Base-by-base conservation (phyloP, 1,139 yeast species). In the Casaregolazyma suthepensis region DNA sequence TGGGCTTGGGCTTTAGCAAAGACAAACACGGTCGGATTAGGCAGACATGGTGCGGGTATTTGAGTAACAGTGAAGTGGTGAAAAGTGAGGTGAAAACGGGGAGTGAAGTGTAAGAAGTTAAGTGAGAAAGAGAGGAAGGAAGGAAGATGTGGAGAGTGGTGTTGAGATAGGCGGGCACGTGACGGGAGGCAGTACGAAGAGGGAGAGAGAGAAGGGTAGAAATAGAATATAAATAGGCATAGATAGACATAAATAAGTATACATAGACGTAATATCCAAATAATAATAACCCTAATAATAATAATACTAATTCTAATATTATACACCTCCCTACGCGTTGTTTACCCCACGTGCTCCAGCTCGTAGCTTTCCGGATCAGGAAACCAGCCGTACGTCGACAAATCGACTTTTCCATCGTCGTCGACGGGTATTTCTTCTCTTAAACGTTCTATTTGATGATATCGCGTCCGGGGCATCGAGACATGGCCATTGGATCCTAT, bases 381-480 rank as follows among this genome's bases (percentile, higher is more conserved):
- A 64, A 83, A 84, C 93, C 94, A 86, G 12, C 91, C 93, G 62
- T 65, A 76, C 19, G 69, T 73, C 0, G 65, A 65, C 38, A 84
- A 60, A 56, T 73, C 75, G 0, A 85, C 78, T 6, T 65, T 64
- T 43, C 72, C 73, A 0, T 66, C 71, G 1, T 61, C 64, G 1
- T 51, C 55, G 29, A 80, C 82, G 4, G 54, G 69, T 0, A 83
- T 74, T 0, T 79, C 80, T 66, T 85, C 91, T 12, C 67, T 56
- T n/a, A 85, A 66, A 52, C 66, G 63, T 5, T 70, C 69, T 3
- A 77, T 75, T 63, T 86, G 94, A 17, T 63, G 62, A 45, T 76
- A 77, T n/a, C 80, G 76, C n/a, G 53, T 59, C 3, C 61, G 57
- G 13, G 55, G 54, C 42, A 55, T 54, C 9, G 90, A 79, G 1